These are phyloP conservation scores for Anethum foeniculum DNA, from an alignment of 140 eudicot genomes.

Conservation along the genomic window DNA sequence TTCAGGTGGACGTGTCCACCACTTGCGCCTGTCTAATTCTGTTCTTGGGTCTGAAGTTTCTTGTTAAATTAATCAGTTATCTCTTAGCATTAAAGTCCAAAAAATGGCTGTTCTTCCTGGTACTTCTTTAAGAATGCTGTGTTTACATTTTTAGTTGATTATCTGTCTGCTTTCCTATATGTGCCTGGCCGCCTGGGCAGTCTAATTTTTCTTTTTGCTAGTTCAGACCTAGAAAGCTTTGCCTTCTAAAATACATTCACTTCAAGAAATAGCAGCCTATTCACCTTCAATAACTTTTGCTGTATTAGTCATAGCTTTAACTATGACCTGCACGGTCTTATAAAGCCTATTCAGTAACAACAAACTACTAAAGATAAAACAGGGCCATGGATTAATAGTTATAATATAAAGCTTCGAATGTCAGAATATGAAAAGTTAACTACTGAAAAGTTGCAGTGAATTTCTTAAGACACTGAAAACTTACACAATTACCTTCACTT, in stretches of 20 bases:
- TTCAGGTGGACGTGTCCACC: conserved; percentile 60
- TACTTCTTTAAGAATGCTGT: conserved; percentile 41
- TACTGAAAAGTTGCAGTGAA: too few species aligned
- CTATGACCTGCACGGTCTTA: too few species aligned
- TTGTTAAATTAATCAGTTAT: conserved; percentile 44
- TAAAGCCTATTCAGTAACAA: too few species aligned
- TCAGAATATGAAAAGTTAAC: too few species aligned
- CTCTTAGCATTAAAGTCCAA: conserved; percentile 56
- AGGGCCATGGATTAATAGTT: too few species aligned
- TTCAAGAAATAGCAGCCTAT: conserved; percentile 1
- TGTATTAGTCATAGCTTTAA: not conserved
- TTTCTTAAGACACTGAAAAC: too few species aligned
- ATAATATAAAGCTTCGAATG: too few species aligned
- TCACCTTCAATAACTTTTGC: not conserved
- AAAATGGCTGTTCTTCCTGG: conserved; percentile 68
- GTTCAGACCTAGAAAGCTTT: conserved; percentile 13
- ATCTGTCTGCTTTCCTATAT: not conserved
- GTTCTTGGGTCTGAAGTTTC: conserved; percentile 35
- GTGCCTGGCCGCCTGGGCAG: not conserved
- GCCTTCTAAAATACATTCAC: conserved; percentile 1
- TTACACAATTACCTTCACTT: too few species aligned
- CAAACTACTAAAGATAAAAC: too few species aligned
- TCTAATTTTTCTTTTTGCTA: not conserved
- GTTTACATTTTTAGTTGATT: conserved; percentile 2
- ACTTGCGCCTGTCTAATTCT: conserved; percentile 38